Conservation (phyloP, 306 rosid species). For the Coriaria nepalensis region DNA sequence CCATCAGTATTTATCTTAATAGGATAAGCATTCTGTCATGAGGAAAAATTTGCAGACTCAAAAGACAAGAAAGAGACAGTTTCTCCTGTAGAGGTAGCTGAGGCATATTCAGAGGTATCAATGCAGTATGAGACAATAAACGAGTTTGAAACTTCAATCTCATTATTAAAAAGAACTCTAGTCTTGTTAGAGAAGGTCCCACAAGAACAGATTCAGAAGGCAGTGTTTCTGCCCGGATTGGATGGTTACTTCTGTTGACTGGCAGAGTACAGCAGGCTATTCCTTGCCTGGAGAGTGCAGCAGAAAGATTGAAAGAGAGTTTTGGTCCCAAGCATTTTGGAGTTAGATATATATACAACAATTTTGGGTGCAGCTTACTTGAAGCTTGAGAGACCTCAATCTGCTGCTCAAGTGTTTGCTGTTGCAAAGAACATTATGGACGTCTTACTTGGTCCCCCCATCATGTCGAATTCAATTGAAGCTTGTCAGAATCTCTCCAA, state of each 20-base stretch:
- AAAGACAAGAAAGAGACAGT: constrained; percentile 54
- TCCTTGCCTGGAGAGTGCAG: constrained; percentile 84
- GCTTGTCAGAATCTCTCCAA: constrained; percentile 86
- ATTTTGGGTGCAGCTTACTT: constrained; percentile 90
- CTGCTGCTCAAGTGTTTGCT: constrained; percentile 93
- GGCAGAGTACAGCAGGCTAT: constrained; percentile 82
- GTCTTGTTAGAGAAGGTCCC: constrained; percentile 74
- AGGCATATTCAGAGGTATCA: constrained; percentile 77
- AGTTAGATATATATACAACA: constrained; percentile 85
- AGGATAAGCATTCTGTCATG: constrained; percentile 68
- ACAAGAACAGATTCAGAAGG: constrained; percentile 86
- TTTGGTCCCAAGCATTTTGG: constrained; percentile 97
- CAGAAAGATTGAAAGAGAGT: constrained; percentile 72
- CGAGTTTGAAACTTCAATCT: constrained; percentile 82
- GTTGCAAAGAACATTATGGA: constrained; percentile 91
- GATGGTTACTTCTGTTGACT: constrained; percentile 74
- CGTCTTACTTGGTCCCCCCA: constrained; percentile 87
- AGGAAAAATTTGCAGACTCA: constrained; percentile 52
- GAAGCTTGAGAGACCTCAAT: constrained; percentile 84
- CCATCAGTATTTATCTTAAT: constrained; percentile 65
- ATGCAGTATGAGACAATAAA: constrained; percentile 87
- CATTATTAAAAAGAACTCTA: constrained; percentile 56
- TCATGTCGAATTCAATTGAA: constrained; percentile 76
- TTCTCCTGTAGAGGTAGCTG: constrained; percentile 62
- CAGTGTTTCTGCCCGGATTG: constrained; percentile 78